A percentile compares a stretch with the other conserved stretches of the same genome.
These are phyloP conservation scores for Hammondia hammondi DNA, from an alignment of 169 alveolate genomes.

Conservation along the genomic window DNA sequence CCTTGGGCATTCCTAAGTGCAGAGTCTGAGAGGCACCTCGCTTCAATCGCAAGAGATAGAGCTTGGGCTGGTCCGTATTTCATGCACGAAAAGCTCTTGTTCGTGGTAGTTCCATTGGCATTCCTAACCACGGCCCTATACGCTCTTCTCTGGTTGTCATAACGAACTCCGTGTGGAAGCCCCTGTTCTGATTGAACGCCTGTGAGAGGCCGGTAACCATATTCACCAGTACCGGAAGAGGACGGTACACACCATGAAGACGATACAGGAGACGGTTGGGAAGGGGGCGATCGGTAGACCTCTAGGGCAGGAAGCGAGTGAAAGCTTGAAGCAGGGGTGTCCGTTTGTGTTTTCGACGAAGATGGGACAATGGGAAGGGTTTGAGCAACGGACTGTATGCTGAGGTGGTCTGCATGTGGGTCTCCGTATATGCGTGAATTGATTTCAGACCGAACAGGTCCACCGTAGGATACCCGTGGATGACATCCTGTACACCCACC, in stretches of 20 bases:
- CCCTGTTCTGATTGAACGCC: background rate
- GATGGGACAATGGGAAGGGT: too few relatives aligned
- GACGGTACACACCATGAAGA: background rate
- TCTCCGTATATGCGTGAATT: too few relatives aligned
- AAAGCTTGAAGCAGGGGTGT: too few relatives aligned
- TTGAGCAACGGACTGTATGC: too few relatives aligned
- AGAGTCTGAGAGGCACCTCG: constrained; percentile 1
- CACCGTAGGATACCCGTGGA: too few relatives aligned
- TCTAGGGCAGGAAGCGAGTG: too few relatives aligned
- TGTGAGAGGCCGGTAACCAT: background rate
- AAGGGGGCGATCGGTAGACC: too few relatives aligned
- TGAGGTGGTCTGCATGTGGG: too few relatives aligned
- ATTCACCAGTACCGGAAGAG: background rate
- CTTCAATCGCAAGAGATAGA: constrained; percentile 28
- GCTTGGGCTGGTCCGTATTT: constrained; percentile 41
- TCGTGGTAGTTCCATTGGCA: background rate
- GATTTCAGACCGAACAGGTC: too few relatives aligned
- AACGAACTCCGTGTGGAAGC: constrained; percentile 45
- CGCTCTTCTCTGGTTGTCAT: constrained; percentile 45
- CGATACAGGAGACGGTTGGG: too few relatives aligned
- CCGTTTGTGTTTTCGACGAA: too few relatives aligned
- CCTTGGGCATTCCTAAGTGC: constrained; percentile 4
- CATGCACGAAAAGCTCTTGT: constrained; percentile 39
- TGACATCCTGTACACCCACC: too few relatives aligned
- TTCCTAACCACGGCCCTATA: constrained; percentile 35